Base-by-base conservation (phyloP, 805 yeast species). In the Yarrowia deformans region DNA sequence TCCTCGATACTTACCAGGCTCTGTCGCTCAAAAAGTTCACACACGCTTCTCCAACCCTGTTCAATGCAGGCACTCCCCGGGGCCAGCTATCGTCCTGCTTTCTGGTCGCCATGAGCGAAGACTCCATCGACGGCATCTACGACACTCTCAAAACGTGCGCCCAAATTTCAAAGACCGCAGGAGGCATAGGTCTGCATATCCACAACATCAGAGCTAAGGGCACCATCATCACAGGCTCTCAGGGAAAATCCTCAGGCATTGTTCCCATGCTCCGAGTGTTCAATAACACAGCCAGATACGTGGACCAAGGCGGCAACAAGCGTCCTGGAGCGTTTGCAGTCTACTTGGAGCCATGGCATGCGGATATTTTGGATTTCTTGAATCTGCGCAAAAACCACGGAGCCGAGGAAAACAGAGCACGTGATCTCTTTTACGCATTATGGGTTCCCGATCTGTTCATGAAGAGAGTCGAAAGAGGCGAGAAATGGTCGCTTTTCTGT, bases 231-330 rank as follows among this genome's bases (percentile, higher is more conserved):
- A 88, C 93, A 18, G 93, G 97, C 69, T 86, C 97, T 1, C 90
- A 90, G 74, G 97, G 97, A 54, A 84, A 88, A 3, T 91, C 97
- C 1, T 90, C 87, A 71, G 98, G 98, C 23, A 79, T 93, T 56
- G 90, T 93, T 43, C 98, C 98, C 7, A 91, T 93, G 97, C 81
- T 93, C 29, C 85, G 97, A 72, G 97, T 93, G 2, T 93, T 89
- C 81, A 93, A 94, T 81, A 89, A 91, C 78, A 93, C 97, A 35
- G 97, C 98, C 14, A 84, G 97, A 73, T 93, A 92, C 75, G 98
- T 93, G 39, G 98, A 93, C 74, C 98, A 94, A 81, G 98, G 98
- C 70, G 98, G 98, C 52, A 93, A 93, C 80, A 92, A 92, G 78
- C 83, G 98, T 73, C 98, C 98, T 0, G 98, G 98, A 69, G 98